These are phyloP conservation scores for Calocera cornea DNA, from an alignment of 768 basidiomycete species.

Conservation along the genomic window DNA sequence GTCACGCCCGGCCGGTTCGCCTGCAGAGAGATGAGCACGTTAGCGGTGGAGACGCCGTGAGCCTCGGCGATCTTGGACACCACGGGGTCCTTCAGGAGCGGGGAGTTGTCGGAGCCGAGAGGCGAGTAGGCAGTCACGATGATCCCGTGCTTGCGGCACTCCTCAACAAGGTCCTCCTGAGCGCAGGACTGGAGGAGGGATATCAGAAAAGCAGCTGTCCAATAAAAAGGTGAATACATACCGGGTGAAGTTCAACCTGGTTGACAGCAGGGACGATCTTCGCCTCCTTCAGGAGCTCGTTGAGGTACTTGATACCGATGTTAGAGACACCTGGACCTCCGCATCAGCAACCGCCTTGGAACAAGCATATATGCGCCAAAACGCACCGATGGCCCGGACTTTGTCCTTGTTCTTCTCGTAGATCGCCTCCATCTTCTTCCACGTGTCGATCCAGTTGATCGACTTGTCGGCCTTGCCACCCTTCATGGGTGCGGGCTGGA, in stretches of 20 bases:
- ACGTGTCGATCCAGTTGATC: slow-evolving; percentile 65
- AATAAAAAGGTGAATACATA: slow-evolving; percentile 15
- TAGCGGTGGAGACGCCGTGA: slow-evolving; percentile 32
- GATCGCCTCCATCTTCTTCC: slow-evolving; percentile 62
- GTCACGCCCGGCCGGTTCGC: slow-evolving; percentile 49
- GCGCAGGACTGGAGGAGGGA: slow-evolving; percentile 38
- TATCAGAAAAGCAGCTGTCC: background rate
- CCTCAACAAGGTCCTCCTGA: slow-evolving; percentile 50
- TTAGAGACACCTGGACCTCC: slow-evolving; percentile 45
- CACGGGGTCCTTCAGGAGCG: slow-evolving; percentile 45
- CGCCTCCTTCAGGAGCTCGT: slow-evolving; percentile 43
- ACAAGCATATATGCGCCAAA: slow-evolving; percentile 3
- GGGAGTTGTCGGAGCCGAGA: slow-evolving; percentile 54
- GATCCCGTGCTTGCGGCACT: slow-evolving; percentile 51
- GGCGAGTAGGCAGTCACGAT: slow-evolving; percentile 66
- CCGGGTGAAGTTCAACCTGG: slow-evolving; percentile 69
- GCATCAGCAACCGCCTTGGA: slow-evolving; percentile 8
- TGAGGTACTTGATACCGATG: slow-evolving; percentile 50
- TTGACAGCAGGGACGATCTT: slow-evolving; percentile 50
- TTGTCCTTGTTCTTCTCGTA: slow-evolving; percentile 54
- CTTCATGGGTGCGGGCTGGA: slow-evolving; percentile 60
- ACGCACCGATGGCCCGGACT: slow-evolving; percentile 58
- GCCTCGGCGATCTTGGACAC: slow-evolving; percentile 51
- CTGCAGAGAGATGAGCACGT: slow-evolving; percentile 49
- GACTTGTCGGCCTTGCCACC: slow-evolving; percentile 37